phyloP scores from a whole-genome alignment of 371 early-diverging fungal genomes.

The Lichtheimia ramosa region DNA sequence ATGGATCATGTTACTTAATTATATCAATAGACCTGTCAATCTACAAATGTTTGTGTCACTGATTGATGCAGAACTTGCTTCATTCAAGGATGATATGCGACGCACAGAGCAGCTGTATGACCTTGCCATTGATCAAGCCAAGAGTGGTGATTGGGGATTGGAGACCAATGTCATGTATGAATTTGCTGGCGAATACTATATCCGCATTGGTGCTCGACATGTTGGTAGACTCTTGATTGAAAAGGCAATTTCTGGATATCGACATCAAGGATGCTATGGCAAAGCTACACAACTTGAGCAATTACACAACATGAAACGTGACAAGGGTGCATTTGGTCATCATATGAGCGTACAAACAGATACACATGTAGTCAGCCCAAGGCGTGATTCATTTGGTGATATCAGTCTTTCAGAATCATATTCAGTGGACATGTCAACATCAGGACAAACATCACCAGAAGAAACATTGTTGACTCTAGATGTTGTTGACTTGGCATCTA shows the following conservation, averaged over 20 bases:
- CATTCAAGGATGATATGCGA: constrained; percentile 20
- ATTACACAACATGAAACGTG: neutral
- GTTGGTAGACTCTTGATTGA: constrained; percentile 33
- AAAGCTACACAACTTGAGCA: constrained; percentile 28
- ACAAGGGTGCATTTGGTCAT: constrained; percentile 4
- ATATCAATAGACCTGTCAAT: constrained; percentile 20
- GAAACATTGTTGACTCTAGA: constrained; percentile 44
- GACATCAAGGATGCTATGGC: constrained; percentile 39
- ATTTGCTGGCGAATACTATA: constrained; percentile 39
- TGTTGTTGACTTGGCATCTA: constrained; percentile 47
- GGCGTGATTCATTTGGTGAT: constrained; percentile 23
- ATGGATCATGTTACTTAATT: neutral
- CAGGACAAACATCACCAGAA: constrained; percentile 26
- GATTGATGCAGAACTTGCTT: constrained; percentile 47
- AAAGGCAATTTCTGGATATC: constrained; percentile 32
- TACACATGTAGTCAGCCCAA: constrained; percentile 8
- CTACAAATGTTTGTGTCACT: constrained; percentile 32
- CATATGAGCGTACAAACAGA: constrained; percentile 32
- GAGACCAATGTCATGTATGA: constrained; percentile 40
- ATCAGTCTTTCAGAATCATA: constrained; percentile 23
- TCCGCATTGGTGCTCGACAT: constrained; percentile 22
- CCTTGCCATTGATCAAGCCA: constrained; percentile 35
- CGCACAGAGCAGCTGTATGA: constrained; percentile 36
- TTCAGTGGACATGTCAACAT: constrained; percentile 13
- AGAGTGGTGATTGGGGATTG: constrained; percentile 32